phyloP scores from a whole-genome alignment of 257 asterid species.

The Asclepias syriaca region DNA sequence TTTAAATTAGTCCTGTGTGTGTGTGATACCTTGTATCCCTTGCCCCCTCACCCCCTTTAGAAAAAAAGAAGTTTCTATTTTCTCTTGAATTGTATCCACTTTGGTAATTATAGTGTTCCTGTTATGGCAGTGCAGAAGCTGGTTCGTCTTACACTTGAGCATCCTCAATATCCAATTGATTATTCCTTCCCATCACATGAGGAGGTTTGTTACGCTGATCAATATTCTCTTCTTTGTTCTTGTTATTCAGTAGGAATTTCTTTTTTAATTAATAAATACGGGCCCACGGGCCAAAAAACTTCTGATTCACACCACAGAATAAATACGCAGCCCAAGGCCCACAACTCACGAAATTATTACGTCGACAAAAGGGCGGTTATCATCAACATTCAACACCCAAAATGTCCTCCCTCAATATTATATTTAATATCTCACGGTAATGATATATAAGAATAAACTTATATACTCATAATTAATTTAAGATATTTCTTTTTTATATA shows the following conservation, averaged over 20 bases:
- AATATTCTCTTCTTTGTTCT: neutral
- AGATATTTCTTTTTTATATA: too few relatives aligned
- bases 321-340: constrained; percentile 16
- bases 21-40: neutral
- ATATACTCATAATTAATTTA: too few relatives aligned
- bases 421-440: too few relatives aligned
- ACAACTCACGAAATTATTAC: constrained; percentile 14
- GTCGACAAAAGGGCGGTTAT: constrained; percentile 10
- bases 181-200: constrained; percentile 80
- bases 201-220: constrained; percentile 39
- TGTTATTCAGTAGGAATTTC: neutral
- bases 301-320: neutral
- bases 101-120: constrained; percentile 15
- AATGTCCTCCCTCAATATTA: neutral
- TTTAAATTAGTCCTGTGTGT: neutral
- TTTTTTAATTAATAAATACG: neutral
- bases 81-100: neutral
- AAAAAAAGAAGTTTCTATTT: neutral
- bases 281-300: constrained; percentile 7
- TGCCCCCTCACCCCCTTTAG: too few relatives aligned
- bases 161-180: constrained; percentile 69
- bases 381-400: constrained; percentile 11
- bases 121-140: constrained; percentile 63
- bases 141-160: constrained; percentile 66
- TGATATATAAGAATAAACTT: too few relatives aligned